Percentiles rank a stretch among this genome's conserved stretches.
Conservation (phyloP, 2,329 filamentous ascomycete species). For the Beauveria asiatica region DNA sequence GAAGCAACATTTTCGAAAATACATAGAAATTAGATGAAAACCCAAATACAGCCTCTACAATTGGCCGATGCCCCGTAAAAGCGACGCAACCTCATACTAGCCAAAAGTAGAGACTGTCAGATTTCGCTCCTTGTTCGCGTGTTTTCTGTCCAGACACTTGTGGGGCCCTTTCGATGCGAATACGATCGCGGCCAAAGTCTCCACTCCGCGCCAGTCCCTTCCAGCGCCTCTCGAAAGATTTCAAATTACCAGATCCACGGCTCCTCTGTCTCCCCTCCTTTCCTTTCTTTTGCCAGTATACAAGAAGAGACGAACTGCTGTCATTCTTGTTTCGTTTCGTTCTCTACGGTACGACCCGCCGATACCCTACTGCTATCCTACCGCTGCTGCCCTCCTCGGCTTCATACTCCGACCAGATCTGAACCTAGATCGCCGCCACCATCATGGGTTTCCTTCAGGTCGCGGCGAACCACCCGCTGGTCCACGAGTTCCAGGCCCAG, state of each 20-base stretch:
- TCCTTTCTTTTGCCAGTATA: not conserved
- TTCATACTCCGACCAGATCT: not conserved
- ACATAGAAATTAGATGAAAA: not conserved
- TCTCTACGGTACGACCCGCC: not conserved
- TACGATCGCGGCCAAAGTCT: not conserved
- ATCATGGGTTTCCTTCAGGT: slow-evolving; percentile 51
- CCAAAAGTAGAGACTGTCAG: not conserved
- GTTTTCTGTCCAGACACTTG: not conserved
- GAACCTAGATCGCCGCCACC: slow-evolving; percentile 3
- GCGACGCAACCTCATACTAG: not conserved
- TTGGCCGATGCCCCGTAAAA: slow-evolving; percentile 4
- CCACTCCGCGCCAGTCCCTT: not conserved
- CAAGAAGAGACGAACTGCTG: not conserved
- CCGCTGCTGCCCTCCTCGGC: not conserved
- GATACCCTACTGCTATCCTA: not conserved
- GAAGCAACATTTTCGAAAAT: not conserved
- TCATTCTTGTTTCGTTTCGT: not conserved
- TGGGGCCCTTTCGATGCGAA: not conserved
- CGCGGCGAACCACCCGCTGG: slow-evolving; percentile 38
- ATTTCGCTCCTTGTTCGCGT: not conserved
- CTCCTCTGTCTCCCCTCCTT: not conserved
- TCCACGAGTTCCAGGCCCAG: slow-evolving; percentile 41
- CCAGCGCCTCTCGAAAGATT: slow-evolving; percentile 3
- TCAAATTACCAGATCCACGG: not conserved
- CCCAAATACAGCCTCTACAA: not conserved